Base-by-base conservation (phyloP, 306 rosid species). In the Fragaria nilgerrensis region DNA sequence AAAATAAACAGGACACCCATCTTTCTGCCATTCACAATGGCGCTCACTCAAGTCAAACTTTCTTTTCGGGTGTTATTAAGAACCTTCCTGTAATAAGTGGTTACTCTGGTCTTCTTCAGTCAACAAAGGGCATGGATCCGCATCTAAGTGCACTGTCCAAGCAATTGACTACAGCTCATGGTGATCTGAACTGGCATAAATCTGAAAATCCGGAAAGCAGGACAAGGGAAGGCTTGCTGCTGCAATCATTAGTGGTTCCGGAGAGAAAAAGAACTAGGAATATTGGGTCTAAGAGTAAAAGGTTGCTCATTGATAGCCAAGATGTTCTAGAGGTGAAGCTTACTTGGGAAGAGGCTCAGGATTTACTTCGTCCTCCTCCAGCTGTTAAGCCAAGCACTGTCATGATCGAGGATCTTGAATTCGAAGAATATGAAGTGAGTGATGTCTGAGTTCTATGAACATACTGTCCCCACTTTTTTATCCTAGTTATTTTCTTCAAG, bases 311-410 rank as follows among this genome's bases (percentile, higher is more conserved):
- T 81, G 99, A 95, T 83, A 88, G 92, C 89, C 97, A 90, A 64
- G 99, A 95, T 82, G 97, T 93, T 56, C 83, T 92, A 79, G 97
- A 95, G 85, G 85, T 95, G 79, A 89, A 88, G 82, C 94, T 95
- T 83, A 95, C 97, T 3, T 95, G 99, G 99, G 97, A 92, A 77
- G 97, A 95, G 85, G 96, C 96, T 65, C 99, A 95, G 80, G 99
- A 95, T 87, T 79, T 95, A 89, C 97, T 95, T 45, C 87, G 93
- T 81, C 97, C 99, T 55, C 97, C 98, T 45, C 97, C 96, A 41
- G 73, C 93, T 79, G 87, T 83, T 85, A 87, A 88, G 83, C 99
- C 99, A 64, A 95, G 93, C 89, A 88, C 89, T 64, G 90, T 92
- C 64, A 82, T 88, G 79, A 85, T 95, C 68, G 99, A 95, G 87